A percentile compares a stretch with the other conserved stretches of the same genome.
Conservation (phyloP, 106 monocot genomes). For the Vanilla planifolia region DNA sequence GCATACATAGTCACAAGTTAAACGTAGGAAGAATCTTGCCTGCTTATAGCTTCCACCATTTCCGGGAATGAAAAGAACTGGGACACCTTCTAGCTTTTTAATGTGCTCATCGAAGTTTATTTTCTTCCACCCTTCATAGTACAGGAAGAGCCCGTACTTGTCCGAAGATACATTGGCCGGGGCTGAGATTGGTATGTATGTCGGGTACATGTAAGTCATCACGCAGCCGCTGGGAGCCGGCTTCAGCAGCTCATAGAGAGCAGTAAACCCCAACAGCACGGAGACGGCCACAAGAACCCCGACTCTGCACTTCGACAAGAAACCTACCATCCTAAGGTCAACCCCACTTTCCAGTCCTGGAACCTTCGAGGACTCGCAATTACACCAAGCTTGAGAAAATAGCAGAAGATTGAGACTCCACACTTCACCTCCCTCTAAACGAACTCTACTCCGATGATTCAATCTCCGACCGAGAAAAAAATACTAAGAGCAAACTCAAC, state of each 20-base stretch:
- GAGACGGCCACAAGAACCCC: conserved; percentile 34
- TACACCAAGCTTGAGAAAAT: no score
- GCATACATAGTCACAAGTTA: not conserved
- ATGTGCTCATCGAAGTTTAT: conserved; percentile 85
- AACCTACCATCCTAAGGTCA: conserved; percentile 21
- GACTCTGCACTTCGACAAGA: conserved; percentile 35
- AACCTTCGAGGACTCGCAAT: no score
- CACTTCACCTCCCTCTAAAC: no score
- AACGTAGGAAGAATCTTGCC: conserved; percentile 24
- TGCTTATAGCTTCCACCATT: conserved; percentile 99
- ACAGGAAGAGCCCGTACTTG: conserved; percentile 82
- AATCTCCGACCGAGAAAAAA: no score
- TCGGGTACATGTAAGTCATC: conserved; percentile 99
- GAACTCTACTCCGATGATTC: no score
- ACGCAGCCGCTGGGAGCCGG: conserved; percentile 69
- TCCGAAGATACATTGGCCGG: conserved; percentile 56
- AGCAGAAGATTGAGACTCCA: no score
- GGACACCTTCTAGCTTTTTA: conserved; percentile 66
- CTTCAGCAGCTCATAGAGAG: conserved; percentile 56
- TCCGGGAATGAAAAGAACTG: conserved; percentile 91
- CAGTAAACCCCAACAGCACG: conserved; percentile 28
- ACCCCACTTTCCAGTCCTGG: not conserved
- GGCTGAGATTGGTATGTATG: conserved; percentile 72
- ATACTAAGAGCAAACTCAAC: no score
- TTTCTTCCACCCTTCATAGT: conserved; percentile 96